Conservation (phyloP, 139 green algal species). For the Tetradesmus lagerheimii region DNA sequence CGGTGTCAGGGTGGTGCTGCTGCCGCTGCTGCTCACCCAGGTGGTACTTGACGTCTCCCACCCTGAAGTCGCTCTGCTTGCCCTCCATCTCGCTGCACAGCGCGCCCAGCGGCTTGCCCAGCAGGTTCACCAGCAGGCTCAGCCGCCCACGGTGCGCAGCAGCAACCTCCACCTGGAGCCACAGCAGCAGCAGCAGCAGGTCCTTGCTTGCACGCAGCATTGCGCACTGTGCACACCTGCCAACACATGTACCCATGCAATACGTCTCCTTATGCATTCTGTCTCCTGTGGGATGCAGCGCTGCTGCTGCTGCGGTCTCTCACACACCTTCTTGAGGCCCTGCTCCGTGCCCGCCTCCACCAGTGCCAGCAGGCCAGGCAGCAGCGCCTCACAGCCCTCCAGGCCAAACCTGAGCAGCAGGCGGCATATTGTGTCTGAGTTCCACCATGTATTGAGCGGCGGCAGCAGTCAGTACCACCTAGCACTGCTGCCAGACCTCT, state of each 20-base stretch:
- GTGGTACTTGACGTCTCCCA: conserved; percentile 80
- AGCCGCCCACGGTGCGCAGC: conserved; percentile 77
- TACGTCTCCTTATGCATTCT: too few relatives aligned
- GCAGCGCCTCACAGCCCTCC: conserved; percentile 75
- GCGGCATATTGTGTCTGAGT: neutral
- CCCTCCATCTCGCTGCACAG: conserved; percentile 79
- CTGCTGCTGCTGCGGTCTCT: neutral
- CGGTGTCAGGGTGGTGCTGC: too few relatives aligned
- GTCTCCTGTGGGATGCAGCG: neutral
- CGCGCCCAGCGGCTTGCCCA: conserved; percentile 72
- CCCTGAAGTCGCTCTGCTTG: conserved; percentile 61
- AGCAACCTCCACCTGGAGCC: conserved; percentile 60
- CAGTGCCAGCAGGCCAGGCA: conserved; percentile 62
- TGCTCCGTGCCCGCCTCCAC: conserved; percentile 39
- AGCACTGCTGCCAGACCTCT: too few relatives aligned
- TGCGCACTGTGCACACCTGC: too few relatives aligned
- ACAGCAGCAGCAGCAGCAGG: neutral
- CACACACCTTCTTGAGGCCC: conserved; percentile 34
- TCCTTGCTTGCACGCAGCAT: too few relatives aligned
- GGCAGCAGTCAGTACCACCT: too few relatives aligned
- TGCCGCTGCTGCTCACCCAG: conserved; percentile 51
- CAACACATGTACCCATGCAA: too few relatives aligned
- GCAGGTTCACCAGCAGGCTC: conserved; percentile 77
- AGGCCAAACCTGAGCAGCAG: conserved; percentile 68
- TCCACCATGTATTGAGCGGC: too few relatives aligned